Conservation (phyloP, 345 rosid species). For the Hibiscus syriacus region DNA sequence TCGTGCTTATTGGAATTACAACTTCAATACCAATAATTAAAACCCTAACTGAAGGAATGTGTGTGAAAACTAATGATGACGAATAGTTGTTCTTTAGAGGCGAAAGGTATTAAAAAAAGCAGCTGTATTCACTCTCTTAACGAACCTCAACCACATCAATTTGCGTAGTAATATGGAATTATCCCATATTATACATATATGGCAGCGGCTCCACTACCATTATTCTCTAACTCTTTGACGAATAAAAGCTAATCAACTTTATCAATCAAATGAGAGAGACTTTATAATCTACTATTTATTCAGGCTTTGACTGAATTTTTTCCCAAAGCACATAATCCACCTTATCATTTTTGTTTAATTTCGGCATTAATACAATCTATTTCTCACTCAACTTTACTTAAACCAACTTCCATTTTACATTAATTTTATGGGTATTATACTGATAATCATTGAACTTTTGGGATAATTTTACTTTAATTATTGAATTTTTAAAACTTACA, state of each 20-base stretch:
- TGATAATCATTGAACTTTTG: too few relatives aligned
- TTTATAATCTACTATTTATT: too few relatives aligned
- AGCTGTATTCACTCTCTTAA: neutral
- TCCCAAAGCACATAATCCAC: neutral
- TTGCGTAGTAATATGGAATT: too few relatives aligned
- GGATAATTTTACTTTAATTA: too few relatives aligned
- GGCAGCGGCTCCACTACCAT: constrained; percentile 3
- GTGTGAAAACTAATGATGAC: neutral
- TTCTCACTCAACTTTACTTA: too few relatives aligned
- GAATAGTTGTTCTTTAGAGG: neutral
- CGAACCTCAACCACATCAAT: neutral
- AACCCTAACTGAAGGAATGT: neutral
- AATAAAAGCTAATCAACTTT: neutral
- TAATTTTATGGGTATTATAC: too few relatives aligned
- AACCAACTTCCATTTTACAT: too few relatives aligned
- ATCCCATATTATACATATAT: neutral
- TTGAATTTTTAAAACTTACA: too few relatives aligned
- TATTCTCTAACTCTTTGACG: too few relatives aligned
- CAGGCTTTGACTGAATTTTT: constrained; percentile 5
- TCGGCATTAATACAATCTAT: too few relatives aligned
- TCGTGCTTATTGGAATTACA: neutral
- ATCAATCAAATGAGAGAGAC: neutral
- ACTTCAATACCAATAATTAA: neutral
- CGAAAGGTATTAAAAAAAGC: neutral
- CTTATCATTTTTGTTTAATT: too few relatives aligned